Base-by-base conservation (phyloP, 768 basidiomycete species). In the Phylloporus scabripes region DNA sequence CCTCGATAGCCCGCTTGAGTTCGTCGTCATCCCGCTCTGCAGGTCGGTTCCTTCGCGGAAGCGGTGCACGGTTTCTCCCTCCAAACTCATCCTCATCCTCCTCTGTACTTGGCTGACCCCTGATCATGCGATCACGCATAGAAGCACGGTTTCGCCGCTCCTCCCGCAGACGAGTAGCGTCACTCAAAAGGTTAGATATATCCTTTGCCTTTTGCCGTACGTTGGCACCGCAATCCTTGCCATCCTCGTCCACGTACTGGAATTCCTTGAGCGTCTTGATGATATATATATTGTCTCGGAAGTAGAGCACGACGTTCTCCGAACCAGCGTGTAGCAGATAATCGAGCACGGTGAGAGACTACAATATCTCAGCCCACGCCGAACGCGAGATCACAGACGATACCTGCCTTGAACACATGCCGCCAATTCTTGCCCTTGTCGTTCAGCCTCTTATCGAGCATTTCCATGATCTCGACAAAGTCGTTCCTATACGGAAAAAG, bases 381-480 rank as follows among this genome's bases (percentile, higher is more conserved):
- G 42, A 49, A 50, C 31, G 17, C 4, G 0, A 23, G 18, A 46
- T 43, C 38, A 9, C 7, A 5, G 7, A 33, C 26, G 31, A 38
- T 20, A 57, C 76, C 51, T 49, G 85, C 92, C 78, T 98, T 98
- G 81, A 96, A 98, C 50, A 98, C 95, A 74, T 99, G 96, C 45
- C 95, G 80, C 96, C 96, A 99, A 61, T 98, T 97, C 81, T 98
- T 98, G 32, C 96, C 96, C 76, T 96, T 98, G 74, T 99, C 96
- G 59, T 93, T 93, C 53, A 99, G 73, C 45, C 96, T 83, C 71
- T 99, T 98, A 71, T 98, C 96, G 42, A 99, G 78, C 92, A 97
- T 96, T 74, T 99, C 96, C 92, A 99, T 97, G 62, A 99, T 91
- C 72, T 99, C 96, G 11, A 98, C 92, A 66, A 99, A 99, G 61